These are phyloP conservation scores for Ehretia macrophylla DNA, from an alignment of 257 asterid species.

Conservation along the genomic window DNA sequence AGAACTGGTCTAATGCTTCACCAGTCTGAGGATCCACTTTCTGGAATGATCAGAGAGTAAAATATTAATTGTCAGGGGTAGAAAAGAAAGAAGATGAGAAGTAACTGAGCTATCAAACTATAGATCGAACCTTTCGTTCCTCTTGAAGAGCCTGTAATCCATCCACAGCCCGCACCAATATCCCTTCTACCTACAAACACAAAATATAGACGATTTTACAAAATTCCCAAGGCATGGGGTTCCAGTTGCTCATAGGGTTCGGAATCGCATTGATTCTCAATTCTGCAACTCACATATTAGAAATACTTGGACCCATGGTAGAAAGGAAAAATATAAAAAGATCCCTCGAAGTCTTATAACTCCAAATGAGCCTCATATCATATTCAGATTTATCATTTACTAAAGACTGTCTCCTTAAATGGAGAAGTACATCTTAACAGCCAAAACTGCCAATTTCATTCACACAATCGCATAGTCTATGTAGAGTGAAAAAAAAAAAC, in stretches of 20 bases:
- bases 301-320: neutral
- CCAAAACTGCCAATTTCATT: too few species aligned
- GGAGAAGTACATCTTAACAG: too few species aligned
- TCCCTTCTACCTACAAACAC: conserved; percentile 77
- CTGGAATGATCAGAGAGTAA: conserved; percentile 34
- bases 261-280: neutral
- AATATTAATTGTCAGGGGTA: conserved; percentile 5
- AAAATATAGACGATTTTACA: too few species aligned
- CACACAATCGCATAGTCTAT: too few species aligned
- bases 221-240: neutral
- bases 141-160: conserved; percentile 86
- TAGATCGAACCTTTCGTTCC: conserved; percentile 69
- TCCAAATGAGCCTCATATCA: too few species aligned
- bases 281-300: too few species aligned
- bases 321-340: neutral
- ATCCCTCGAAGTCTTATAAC: neutral
- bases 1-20: conserved; percentile 75
- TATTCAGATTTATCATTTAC: too few species aligned
- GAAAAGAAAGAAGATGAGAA: neutral
- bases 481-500: too few species aligned
- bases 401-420: too few species aligned
- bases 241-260: neutral
- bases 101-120: conserved; percentile 9
- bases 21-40: conserved; percentile 80
- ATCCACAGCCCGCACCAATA: conserved; percentile 70